Evolutionary conservation across 345 rosid genomes (phyloP).

Genomic region (Citrus reticulata): DNA sequence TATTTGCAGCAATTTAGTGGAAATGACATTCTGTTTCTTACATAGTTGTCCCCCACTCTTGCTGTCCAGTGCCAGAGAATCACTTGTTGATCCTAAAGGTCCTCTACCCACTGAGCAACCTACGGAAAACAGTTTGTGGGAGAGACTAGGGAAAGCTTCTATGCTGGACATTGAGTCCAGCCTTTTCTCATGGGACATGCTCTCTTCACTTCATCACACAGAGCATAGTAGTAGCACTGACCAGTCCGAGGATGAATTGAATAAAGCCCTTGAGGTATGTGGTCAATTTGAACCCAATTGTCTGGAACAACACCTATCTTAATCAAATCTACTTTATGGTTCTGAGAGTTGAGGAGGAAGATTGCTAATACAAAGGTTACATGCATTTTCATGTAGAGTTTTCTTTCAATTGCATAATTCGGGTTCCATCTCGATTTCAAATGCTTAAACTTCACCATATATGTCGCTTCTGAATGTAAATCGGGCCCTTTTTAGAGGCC

Average conservation of each 20-base stretch:
- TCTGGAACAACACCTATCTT: constrained; percentile 1
- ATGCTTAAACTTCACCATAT: neutral
- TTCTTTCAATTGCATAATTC: neutral
- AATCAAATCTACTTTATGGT: neutral
- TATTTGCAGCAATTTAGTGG: neutral
- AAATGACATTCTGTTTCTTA: neutral
- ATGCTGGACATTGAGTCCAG: constrained; percentile 61
- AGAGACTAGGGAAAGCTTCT: constrained; percentile 82
- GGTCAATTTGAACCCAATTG: constrained; percentile 4
- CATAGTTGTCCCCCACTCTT: constrained; percentile 10
- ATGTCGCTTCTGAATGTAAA: neutral
- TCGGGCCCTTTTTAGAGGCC: neutral
- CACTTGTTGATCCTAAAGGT: constrained; percentile 42
- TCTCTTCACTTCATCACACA: constrained; percentile 95
- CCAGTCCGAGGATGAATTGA: constrained; percentile 83
- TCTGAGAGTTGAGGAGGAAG: neutral
- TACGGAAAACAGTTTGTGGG: constrained; percentile 78
- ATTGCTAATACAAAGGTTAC: neutral
- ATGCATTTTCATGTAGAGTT: neutral
- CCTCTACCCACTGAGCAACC: constrained; percentile 42
- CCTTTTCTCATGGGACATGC: constrained; percentile 81
- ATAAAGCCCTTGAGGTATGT: constrained; percentile 84
- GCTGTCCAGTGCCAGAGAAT: constrained; percentile 57
- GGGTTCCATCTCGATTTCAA: neutral
- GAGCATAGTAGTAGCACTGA: constrained; percentile 86